Evolutionary conservation across 106 monocot genomes (phyloP).

Genomic region (Dendrobium chrysotoxum): DNA sequence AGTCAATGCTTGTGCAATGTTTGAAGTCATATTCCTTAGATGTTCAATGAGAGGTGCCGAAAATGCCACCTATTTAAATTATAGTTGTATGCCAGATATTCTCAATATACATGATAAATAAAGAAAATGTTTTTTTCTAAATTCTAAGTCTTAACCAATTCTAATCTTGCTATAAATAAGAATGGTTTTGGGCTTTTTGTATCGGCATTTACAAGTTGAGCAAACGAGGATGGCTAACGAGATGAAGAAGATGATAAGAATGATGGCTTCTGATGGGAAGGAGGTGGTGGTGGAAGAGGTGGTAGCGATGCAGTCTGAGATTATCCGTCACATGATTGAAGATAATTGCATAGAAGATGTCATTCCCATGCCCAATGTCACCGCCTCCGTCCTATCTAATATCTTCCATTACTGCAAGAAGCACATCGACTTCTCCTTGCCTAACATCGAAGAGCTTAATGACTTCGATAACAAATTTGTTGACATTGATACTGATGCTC

Average conservation of each 20-base stretch:
- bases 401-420: slow-evolving; percentile 1
- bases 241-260: neutral
- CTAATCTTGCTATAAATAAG: no score
- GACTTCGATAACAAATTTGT: neutral
- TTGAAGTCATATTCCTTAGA: no score
- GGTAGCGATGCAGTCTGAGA: neutral
- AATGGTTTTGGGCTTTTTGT: no score
- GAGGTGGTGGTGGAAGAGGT: neutral
- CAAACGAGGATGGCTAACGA: no score
- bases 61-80: no score
- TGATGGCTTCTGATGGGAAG: neutral
- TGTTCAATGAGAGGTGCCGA: no score
- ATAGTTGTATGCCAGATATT: no score
- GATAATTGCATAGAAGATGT: neutral
- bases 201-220: no score
- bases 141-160: no score
- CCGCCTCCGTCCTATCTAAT: neutral
- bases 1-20: no score
- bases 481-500: neutral
- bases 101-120: no score
- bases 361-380: slow-evolving; percentile 9
- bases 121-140: no score
- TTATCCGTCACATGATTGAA: neutral
- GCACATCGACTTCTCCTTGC: neutral
- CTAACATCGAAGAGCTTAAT: neutral